A percentile compares a stretch with the other conserved stretches of the same genome.
phyloP scores from a whole-genome alignment of 495 filamentous ascomycete species.

The Schizothecium vesticola region DNA sequence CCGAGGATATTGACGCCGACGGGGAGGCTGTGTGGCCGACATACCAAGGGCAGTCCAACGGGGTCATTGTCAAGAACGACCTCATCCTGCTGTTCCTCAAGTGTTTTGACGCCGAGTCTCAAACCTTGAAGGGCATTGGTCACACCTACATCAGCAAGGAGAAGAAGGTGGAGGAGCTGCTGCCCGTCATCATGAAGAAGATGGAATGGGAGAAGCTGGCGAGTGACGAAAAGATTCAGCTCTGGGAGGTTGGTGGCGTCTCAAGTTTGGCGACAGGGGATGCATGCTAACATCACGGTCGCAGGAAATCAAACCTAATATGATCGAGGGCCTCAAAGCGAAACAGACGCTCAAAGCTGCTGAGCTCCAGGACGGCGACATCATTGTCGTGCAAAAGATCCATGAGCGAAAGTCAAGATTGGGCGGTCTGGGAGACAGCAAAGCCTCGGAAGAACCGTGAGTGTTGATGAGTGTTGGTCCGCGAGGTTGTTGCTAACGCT shows the following conservation, averaged over 20 bases:
- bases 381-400: constrained; percentile 82
- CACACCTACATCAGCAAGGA: constrained; percentile 81
- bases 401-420: constrained; percentile 42
- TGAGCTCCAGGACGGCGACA: constrained; percentile 96
- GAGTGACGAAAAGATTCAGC: constrained; percentile 49
- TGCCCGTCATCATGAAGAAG: constrained; percentile 67
- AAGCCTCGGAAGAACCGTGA: constrained; percentile 28
- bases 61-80: constrained; percentile 44
- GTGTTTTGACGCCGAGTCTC: constrained; percentile 72
- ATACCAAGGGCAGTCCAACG: constrained; percentile 43
- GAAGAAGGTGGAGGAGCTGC: constrained; percentile 83
- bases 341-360: constrained; percentile 83
- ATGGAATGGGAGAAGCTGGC: constrained; percentile 73
- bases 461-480: constrained; percentile 20
- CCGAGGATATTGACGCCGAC: constrained; percentile 54
- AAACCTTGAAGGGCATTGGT: constrained; percentile 68
- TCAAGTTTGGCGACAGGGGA: neutral
- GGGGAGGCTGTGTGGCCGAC: constrained; percentile 65
- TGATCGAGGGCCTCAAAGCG: constrained; percentile 92
- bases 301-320: constrained; percentile 92
- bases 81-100: constrained; percentile 85
- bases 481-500: constrained; percentile 5
- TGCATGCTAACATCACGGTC: constrained; percentile 14
- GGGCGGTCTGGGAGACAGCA: constrained; percentile 19
- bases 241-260: constrained; percentile 61